A percentile compares a stretch with the other conserved stretches of the same genome.
Conservation (phyloP, 257 asterid species). For the Cordia subcordata region DNA sequence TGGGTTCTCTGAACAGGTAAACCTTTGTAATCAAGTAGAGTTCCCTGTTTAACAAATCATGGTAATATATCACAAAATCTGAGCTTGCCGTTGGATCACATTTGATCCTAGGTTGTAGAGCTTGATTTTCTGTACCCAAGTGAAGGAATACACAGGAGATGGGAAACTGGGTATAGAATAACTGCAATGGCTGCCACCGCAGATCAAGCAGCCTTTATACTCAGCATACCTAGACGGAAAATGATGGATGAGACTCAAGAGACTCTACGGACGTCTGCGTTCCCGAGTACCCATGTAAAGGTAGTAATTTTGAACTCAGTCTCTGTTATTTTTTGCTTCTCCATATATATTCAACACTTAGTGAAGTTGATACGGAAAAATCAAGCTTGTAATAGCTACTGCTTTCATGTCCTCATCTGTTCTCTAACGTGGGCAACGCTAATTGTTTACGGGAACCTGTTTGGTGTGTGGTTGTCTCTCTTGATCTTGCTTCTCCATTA, state of each 20-base stretch:
- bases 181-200: constrained; percentile 93
- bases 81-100: background rate
- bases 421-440: too few species aligned
- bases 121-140: constrained; percentile 95
- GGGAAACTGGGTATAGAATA: constrained; percentile 92
- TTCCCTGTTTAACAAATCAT: background rate
- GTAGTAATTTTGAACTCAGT: constrained; percentile 8
- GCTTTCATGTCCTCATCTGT: too few species aligned
- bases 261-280: constrained; percentile 91
- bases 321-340: background rate
- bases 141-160: constrained; percentile 91
- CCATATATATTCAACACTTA: background rate
- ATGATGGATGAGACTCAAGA: constrained; percentile 94
- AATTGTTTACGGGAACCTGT: too few species aligned
- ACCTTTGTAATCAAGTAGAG: background rate
- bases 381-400: too few species aligned
- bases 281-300: constrained; percentile 86
- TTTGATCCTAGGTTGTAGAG: constrained; percentile 65
- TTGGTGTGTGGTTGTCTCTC: too few species aligned
- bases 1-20: constrained; percentile 93
- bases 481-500: too few species aligned
- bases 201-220: constrained; percentile 89
- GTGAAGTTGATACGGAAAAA: too few species aligned
- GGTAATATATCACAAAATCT: background rate
- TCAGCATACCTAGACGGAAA: constrained; percentile 86